phyloP scores from a whole-genome alignment of 192 early-diverging fungal genomes.

The Rhizophagus sp. region DNA sequence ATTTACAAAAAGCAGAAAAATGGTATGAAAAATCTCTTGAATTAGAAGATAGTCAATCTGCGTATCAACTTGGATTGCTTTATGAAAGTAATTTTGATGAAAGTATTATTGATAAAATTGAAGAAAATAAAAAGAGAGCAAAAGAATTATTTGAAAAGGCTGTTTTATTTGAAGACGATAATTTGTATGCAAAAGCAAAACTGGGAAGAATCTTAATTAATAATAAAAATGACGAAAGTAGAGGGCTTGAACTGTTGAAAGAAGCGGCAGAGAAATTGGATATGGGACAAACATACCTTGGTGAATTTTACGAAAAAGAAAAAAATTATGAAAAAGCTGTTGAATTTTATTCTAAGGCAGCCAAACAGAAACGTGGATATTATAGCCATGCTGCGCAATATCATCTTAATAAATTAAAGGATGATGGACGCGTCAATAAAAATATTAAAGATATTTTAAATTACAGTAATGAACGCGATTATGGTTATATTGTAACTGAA shows the following conservation, averaged over 20 bases:
- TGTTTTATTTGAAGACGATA: not conserved
- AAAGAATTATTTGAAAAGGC: not conserved
- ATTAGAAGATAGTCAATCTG: not conserved
- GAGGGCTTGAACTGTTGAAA: not conserved
- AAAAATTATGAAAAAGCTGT: not conserved
- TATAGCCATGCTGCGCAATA: not conserved
- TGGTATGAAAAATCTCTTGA: not conserved
- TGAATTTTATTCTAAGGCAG: not conserved
- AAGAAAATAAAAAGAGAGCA: not conserved
- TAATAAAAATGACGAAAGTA: not conserved
- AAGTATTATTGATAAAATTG: not conserved
- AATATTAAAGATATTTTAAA: not conserved
- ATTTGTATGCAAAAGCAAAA: not conserved
- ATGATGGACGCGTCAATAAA: not conserved
- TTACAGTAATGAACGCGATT: not conserved
- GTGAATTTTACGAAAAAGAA: not conserved
- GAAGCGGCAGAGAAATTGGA: not conserved
- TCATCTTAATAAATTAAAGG: not conserved
- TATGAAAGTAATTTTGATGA: not conserved
- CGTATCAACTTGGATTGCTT: not conserved
- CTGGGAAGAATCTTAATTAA: not conserved
- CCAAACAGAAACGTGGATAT: not conserved
- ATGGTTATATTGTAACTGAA: too few species aligned
- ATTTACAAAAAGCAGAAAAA: not conserved
- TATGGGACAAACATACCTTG: not conserved